Conservation (phyloP, 1,284 basidiomycete species). For the Golubevia pallescens region DNA sequence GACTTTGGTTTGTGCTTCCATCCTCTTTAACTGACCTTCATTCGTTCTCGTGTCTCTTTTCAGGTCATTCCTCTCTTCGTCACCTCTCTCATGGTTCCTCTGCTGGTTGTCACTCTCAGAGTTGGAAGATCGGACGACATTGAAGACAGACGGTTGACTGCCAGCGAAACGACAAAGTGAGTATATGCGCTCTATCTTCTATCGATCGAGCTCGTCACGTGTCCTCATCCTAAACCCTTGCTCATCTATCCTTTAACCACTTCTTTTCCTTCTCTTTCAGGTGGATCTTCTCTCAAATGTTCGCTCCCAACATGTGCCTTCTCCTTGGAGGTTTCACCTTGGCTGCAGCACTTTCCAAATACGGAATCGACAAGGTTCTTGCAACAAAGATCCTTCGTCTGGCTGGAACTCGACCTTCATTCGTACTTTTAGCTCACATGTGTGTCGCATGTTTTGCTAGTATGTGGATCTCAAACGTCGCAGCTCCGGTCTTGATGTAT, state of each 20-base stretch:
- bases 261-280: slow-evolving; percentile 20
- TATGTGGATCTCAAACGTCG: slow-evolving; percentile 99
- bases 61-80: slow-evolving; percentile 95
- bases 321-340: slow-evolving; percentile 95
- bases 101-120: slow-evolving; percentile 83
- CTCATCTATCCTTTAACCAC: too few relatives aligned
- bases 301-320: slow-evolving; percentile 93
- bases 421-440: slow-evolving; percentile 93
- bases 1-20: too few relatives aligned
- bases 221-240: background rate
- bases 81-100: slow-evolving; percentile 86
- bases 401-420: slow-evolving; percentile 84
- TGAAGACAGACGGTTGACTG: slow-evolving; percentile 70
- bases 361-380: slow-evolving; percentile 91
- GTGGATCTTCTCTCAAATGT: slow-evolving; percentile 72
- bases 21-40: too few relatives aligned
- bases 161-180: slow-evolving; percentile 81
- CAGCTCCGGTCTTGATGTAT: slow-evolving; percentile 95
- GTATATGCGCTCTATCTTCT: slow-evolving; percentile 43
- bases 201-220: background rate
- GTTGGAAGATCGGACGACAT: slow-evolving; percentile 77
- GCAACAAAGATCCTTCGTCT: slow-evolving; percentile 90
- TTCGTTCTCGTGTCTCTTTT: too few relatives aligned
- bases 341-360: slow-evolving; percentile 93
- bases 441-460: slow-evolving; percentile 94